Base-by-base conservation (phyloP, 768 basidiomycete genomes). In the Mrakia hoshinonis region DNA sequence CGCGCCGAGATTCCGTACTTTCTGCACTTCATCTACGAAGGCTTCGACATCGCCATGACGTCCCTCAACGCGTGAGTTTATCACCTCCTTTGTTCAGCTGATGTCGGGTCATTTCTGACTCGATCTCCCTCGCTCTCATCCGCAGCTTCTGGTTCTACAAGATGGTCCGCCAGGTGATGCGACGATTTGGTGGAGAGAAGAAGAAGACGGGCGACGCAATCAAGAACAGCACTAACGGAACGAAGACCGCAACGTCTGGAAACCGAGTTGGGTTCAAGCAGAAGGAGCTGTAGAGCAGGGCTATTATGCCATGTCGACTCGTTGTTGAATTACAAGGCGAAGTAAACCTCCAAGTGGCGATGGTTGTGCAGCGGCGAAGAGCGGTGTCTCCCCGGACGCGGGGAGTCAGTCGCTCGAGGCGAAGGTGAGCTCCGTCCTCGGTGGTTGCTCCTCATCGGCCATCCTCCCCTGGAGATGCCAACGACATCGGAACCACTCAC, bases 381-480 rank as follows among this genome's bases (percentile, higher is more conserved):
- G n/a, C n/a, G n/a, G n/a, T n/a, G n/a, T n/a, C n/a, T n/a, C n/a
- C n/a, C 7, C 43, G 43, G 43, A 43, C 43, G 43, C 43, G 43
- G 43, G 43, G 43, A 15, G 43, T 6, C 15, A 15, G 43, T n/a
- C n/a, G 15, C 43, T 43, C 43, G 15, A 43, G 43, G 43, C 43
- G 43, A 43, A 43, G 43, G 43, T 43, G 29, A 29, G 26, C 58
- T 61, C 36, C 58, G 34, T 31, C 58, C 58, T 61, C 58, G 7
- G 13, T 61, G 7, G 34, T 3, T 9, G 31, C 58, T 26, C 34
- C 36, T 18, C 6, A 38, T 9, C 58, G 58, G 58, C 26, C 31
- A 61, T 38, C 58, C 36, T 61, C 54, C 26, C 58, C 36, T 39
- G 58, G 58, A 61, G 58, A 61, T 61, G 58, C 58, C 58, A 36